Percentiles rank a stretch among this genome's conserved stretches.
Conservation (phyloP, 495 filamentous ascomycete species). For the Tuber microsphaerosporum region DNA sequence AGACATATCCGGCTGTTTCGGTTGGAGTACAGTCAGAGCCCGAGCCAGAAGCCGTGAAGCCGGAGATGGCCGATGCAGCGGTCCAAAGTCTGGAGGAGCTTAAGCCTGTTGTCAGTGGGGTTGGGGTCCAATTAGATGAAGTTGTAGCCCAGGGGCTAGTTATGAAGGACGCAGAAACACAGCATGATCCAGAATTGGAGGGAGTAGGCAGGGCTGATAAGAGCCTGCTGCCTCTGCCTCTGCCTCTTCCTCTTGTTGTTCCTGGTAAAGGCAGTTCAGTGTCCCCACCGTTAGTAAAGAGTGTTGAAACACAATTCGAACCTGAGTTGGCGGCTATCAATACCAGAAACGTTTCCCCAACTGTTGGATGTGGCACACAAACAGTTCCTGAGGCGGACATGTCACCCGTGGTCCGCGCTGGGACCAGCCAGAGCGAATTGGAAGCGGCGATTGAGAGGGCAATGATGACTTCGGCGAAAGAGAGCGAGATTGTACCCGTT, state of each 20-base stretch:
- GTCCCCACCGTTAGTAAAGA: background rate
- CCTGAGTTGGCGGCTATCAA: background rate
- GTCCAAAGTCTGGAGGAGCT: constrained; percentile 11
- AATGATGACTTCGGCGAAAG: constrained; percentile 18
- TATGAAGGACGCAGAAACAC: constrained; percentile 26
- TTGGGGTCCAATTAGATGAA: constrained; percentile 22
- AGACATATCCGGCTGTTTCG: constrained; percentile 15
- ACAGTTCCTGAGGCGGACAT: constrained; percentile 4
- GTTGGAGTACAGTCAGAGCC: constrained; percentile 28
- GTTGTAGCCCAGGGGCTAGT: constrained; percentile 9
- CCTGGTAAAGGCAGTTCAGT: background rate
- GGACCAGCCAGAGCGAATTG: constrained; percentile 14
- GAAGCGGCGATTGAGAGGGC: constrained; percentile 11
- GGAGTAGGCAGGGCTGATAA: background rate
- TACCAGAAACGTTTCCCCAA: background rate
- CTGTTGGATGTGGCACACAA: constrained; percentile 8
- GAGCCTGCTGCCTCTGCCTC: background rate
- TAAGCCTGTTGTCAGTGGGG: constrained; percentile 11
- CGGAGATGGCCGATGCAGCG: constrained; percentile 21
- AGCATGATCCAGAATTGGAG: constrained; percentile 28
- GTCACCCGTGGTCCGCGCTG: constrained; percentile 9
- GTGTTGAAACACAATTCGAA: background rate
- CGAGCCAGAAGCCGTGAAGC: constrained; percentile 15
- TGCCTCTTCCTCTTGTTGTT: background rate
- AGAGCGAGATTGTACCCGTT: constrained; percentile 24